Percentiles rank a stretch among this genome's conserved stretches.
phyloP scores from a whole-genome alignment of 305 asterid species.

The Fraxinus ornus region DNA sequence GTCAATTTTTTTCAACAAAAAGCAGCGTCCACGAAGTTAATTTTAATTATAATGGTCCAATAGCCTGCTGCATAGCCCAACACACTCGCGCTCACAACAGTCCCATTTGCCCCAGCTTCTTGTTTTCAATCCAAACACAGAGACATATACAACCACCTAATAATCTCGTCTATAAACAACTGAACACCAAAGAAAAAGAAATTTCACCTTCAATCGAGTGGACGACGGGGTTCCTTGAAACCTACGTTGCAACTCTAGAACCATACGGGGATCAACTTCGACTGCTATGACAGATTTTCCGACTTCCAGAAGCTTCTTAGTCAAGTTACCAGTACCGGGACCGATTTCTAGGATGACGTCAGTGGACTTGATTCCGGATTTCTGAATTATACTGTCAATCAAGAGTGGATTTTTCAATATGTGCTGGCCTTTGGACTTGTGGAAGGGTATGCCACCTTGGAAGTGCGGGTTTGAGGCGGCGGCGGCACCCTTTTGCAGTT shows the following conservation, averaged over 20 bases:
- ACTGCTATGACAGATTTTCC: constrained; percentile 89
- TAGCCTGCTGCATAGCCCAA: not conserved
- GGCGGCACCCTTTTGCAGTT: constrained; percentile 41
- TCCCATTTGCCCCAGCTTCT: not conserved
- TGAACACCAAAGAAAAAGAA: not conserved
- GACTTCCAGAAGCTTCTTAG: constrained; percentile 92
- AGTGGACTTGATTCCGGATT: constrained; percentile 85
- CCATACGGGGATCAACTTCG: constrained; percentile 99
- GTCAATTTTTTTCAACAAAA: not conserved
- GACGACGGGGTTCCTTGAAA: constrained; percentile 80
- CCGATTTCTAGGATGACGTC: constrained; percentile 92
- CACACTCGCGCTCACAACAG: not conserved
- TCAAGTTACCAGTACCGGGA: constrained; percentile 95
- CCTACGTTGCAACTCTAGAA: constrained; percentile 83
- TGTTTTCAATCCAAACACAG: not conserved
- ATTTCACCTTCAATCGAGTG: constrained; percentile 57
- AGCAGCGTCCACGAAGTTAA: not conserved
- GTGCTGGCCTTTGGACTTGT: constrained; percentile 97
- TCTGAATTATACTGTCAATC: constrained; percentile 73
- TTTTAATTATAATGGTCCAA: not conserved
- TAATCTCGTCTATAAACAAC: not conserved
- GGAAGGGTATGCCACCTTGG: constrained; percentile 90
- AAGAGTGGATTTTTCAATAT: constrained; percentile 82
- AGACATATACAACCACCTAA: not conserved
- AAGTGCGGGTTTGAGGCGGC: constrained; percentile 54